A percentile compares a stretch with the other conserved stretches of the same genome.
These are phyloP conservation scores for Dacryopinax spathularia DNA, from an alignment of 768 basidiomycete genomes.

Conservation along the genomic window DNA sequence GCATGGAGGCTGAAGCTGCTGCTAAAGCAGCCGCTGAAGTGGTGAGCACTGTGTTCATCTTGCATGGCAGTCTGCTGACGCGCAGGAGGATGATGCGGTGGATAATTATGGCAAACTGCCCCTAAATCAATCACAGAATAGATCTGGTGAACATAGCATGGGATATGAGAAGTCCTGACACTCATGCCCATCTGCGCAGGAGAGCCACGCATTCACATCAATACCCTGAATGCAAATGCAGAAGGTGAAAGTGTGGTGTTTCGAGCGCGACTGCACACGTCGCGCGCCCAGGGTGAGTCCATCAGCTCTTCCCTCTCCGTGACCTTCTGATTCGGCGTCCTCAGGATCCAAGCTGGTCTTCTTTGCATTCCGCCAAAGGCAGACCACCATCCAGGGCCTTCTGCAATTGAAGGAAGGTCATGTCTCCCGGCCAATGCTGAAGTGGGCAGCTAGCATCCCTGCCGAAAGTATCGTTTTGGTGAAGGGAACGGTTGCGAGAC, in stretches of 20 bases:
- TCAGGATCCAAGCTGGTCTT: conserved; percentile 84
- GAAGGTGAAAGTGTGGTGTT: conserved; percentile 66
- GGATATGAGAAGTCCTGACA: too few species aligned
- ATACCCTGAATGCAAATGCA: conserved; percentile 42
- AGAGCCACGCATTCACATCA: conserved; percentile 48
- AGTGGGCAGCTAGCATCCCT: conserved; percentile 65
- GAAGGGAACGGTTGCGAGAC: conserved; percentile 65
- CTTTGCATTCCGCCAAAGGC: conserved; percentile 77
- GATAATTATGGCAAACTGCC: conserved; percentile 79
- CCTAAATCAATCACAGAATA: conserved; percentile 79
- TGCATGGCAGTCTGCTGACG: conserved; percentile 5
- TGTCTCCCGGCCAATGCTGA: conserved; percentile 94
- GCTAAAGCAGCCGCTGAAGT: conserved; percentile 53
- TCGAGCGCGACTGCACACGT: conserved; percentile 82
- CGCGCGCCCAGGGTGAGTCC: conserved; percentile 57
- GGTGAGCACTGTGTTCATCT: conserved; percentile 23
- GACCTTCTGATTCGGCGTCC: conserved; percentile 2
- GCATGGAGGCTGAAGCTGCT: conserved; percentile 56
- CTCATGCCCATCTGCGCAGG: too few species aligned
- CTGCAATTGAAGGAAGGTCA: conserved; percentile 54
- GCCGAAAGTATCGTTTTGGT: conserved; percentile 86
- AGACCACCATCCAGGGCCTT: conserved; percentile 73
- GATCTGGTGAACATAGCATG: conserved; percentile 26
- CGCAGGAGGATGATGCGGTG: conserved; percentile 51
- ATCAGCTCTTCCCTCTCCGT: not conserved